Evolutionary conservation across 345 rosid species (phyloP), one percentile per base, ranked within the genome.

Genomic region (Psidium friedrichsthalianum): DNA sequence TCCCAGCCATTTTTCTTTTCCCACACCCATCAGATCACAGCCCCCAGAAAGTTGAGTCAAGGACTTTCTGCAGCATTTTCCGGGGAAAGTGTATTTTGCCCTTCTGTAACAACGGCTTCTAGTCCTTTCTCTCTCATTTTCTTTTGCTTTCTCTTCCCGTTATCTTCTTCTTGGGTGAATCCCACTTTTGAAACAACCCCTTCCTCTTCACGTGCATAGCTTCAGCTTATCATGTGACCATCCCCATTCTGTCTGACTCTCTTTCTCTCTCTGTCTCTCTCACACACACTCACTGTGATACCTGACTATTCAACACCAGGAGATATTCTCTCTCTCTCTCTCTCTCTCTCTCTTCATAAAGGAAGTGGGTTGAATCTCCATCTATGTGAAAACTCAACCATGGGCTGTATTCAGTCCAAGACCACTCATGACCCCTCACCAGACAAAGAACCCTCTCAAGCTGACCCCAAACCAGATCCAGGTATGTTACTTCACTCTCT

Each of bases 371-470:
- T 49, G 54, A 69, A 69, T 69, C 78, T 18, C 47, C 80, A 18
- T 56, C 54, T 25, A 32, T 56, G 69, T 56, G 47, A 82, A 22
- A 36, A 36, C 56, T n/a, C 85, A 82, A 83, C 82, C 83, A 96
- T 96, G 99, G 99, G 99, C 86, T 96, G 99, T 83, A 91, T 95
- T 85, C 99, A 94, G 91, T 96, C 99, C 83, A 96, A 93, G 90
- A 95, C 98, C 53, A 84, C 93, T 40, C 91, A 92, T 86, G 91
- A 93, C 32, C 91, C 93, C 10, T 93, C 98, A 59, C 94, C 98
- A 36, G 97, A 95, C 87, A 91, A 90, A 55, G 92, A 93, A 29
- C 93, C 94, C 32, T 91, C 94, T 85, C 91, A 89, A 52, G 92
- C 92, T 1, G 90, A 89, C 56, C 57, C 92, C 51, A 90, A 88